These are phyloP conservation scores for Pestalotiopsis sp. DNA, from an alignment of 2,329 filamentous ascomycete species.

Conservation along the genomic window DNA sequence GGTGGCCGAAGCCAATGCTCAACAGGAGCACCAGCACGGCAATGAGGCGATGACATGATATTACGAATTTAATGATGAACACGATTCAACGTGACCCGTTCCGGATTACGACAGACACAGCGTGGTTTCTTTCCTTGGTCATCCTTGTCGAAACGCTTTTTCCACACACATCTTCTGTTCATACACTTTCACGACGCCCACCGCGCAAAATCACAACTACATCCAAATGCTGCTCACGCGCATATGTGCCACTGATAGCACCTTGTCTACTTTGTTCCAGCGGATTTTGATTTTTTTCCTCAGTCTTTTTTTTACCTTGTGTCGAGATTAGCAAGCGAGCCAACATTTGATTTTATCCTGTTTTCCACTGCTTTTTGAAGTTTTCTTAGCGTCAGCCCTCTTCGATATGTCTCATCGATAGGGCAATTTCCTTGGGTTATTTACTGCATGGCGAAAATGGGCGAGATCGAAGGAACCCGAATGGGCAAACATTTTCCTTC, in stretches of 20 bases:
- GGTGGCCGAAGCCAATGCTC: conserved; percentile 71
- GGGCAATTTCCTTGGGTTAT: conserved; percentile 13
- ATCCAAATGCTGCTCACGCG: conserved; percentile 36
- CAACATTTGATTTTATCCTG: conserved; percentile 39
- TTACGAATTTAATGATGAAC: conserved; percentile 39
- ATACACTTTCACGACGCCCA: conserved; percentile 29
- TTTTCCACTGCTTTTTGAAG: conserved; percentile 29
- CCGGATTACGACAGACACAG: conserved; percentile 17
- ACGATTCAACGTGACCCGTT: conserved; percentile 22
- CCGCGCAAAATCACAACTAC: conserved; percentile 29
- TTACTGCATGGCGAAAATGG: conserved; percentile 34
- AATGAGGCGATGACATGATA: conserved; percentile 46
- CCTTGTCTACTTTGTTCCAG: conserved; percentile 29
- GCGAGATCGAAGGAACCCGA: neutral
- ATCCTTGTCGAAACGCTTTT: conserved; percentile 9
- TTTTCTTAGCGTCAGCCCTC: conserved; percentile 22
- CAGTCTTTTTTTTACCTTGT: conserved; percentile 24
- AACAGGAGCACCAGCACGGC: conserved; percentile 44
- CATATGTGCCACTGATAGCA: conserved; percentile 27
- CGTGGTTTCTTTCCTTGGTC: conserved; percentile 14
- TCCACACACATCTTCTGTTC: conserved; percentile 30
- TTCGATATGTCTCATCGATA: conserved; percentile 8
- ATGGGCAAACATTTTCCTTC: conserved; percentile 6
- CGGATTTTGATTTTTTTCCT: conserved; percentile 26
- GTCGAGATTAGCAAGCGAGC: conserved; percentile 38